These are phyloP conservation scores for Aspergillus hancockii DNA, from an alignment of 495 filamentous ascomycete genomes.

Conservation along the genomic window DNA sequence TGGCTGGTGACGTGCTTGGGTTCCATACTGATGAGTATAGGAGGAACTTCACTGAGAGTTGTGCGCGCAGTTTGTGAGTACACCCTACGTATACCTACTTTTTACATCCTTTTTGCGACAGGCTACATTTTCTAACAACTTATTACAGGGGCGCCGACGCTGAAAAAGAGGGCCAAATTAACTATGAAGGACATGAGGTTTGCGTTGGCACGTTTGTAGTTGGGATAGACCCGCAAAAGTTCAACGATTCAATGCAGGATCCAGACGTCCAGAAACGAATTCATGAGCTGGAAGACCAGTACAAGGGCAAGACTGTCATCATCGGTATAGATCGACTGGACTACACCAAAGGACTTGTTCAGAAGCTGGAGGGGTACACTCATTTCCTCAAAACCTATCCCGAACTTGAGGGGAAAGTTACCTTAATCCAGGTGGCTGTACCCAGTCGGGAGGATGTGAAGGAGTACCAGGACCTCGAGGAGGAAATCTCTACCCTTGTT, in stretches of 20 bases:
- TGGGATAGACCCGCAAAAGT: constrained; percentile 91
- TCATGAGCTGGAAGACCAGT: constrained; percentile 71
- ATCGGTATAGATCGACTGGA: constrained; percentile 92
- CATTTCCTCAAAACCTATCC: constrained; percentile 89
- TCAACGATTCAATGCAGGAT: constrained; percentile 72
- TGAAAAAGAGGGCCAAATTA: constrained; percentile 64
- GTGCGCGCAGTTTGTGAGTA: constrained; percentile 77
- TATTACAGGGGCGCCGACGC: constrained; percentile 22
- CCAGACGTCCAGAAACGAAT: constrained; percentile 78
- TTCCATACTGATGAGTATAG: constrained; percentile 97
- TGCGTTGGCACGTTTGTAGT: constrained; percentile 86
- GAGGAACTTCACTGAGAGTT: constrained; percentile 78
- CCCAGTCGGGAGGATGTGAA: constrained; percentile 92
- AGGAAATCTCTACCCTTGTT: constrained; percentile 86
- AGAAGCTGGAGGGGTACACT: constrained; percentile 90
- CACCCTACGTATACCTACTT: constrained; percentile 20
- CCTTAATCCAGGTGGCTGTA: constrained; percentile 91
- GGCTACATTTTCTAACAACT: too few species aligned
- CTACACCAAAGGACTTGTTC: constrained; percentile 94
- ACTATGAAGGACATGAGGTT: constrained; percentile 71
- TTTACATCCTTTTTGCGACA: too few species aligned
- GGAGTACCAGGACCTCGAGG: constrained; percentile 90
- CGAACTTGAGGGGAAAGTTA: constrained; percentile 87
- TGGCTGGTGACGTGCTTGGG: constrained; percentile 85
- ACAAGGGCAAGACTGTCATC: constrained; percentile 85